Base-by-base conservation (phyloP, 176 grass and related monocot species). In the Microstegium vimineum region DNA sequence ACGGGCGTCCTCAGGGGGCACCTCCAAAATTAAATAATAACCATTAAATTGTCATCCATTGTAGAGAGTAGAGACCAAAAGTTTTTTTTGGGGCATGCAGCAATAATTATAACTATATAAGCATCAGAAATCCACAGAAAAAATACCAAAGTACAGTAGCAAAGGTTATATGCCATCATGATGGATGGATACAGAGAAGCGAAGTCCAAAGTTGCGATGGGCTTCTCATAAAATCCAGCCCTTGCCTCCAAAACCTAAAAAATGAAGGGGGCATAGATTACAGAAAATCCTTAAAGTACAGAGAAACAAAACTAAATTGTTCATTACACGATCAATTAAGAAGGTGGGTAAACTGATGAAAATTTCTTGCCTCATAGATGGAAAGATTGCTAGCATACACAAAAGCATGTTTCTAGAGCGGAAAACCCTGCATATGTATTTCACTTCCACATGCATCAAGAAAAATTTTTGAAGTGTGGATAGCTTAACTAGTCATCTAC, bases 81-180 rank as follows among this genome's bases (percentile, higher is more conserved):
- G 74, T 31, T 62, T 62, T 61, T 61, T 35, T 23, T 66, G 16
- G 34, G 26, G 9, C 65, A 17, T 71, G 70, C 33, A 35, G 30
- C 52, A 27, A 18, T 59, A 86, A 26, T 60, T 60, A 60, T 60
- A 60, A 13, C 10, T 18, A 31, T 79, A 74, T 51, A 62, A 49
- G 36, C 42, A 63, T 73, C 66, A 69, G 73, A 60, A 51, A 60
- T 27, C 73, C 5, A 71, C 16, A 57, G 26, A 45, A 54, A 57
- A 70, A 69, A 92, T 98, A 98, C 95, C 90, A 98, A 92, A 78
- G 92, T 98, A 87, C 95, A 98, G 70, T 98, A 98, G 77, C 95
- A 98, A 64, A 98, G 77, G 86, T 98, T 98, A 88, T 98, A 94
- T 63, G 95, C 95, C 95, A 98, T 98, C 95, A 98, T 98, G 78